A percentile compares a stretch with the other conserved stretches of the same genome.
These are phyloP conservation scores for Ormosia emarginata DNA, from an alignment of 306 rosid species.

Conservation along the genomic window DNA sequence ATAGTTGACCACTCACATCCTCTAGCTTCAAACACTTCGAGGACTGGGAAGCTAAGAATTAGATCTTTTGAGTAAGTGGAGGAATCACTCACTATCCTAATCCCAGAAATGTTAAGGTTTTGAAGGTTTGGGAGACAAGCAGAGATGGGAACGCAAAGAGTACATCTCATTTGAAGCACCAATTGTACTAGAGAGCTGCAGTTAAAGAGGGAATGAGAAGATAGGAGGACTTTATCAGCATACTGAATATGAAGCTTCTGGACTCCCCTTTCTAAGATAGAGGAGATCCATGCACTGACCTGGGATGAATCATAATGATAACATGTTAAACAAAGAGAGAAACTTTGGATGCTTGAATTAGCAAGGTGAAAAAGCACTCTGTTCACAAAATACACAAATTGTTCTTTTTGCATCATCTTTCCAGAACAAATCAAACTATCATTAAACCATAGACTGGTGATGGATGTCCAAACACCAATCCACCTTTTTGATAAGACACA, in stretches of 20 bases:
- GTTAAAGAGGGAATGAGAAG: slow-evolving; percentile 10
- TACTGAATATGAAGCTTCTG: slow-evolving; percentile 25
- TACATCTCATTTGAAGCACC: slow-evolving; percentile 29
- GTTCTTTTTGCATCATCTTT: too few species aligned
- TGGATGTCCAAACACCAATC: too few species aligned
- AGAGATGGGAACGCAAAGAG: slow-evolving; percentile 9
- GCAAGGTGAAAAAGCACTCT: too few species aligned
- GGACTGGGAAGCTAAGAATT: slow-evolving; percentile 20
- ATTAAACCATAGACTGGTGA: too few species aligned
- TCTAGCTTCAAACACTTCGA: slow-evolving; percentile 33
- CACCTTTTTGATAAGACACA: too few species aligned
- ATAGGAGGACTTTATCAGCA: background rate
- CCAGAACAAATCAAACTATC: too few species aligned
- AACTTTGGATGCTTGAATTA: too few species aligned
- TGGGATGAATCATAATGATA: slow-evolving; percentile 4
- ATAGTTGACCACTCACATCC: slow-evolving; percentile 12
- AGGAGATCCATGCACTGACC: background rate
- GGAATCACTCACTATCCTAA: slow-evolving; percentile 17
- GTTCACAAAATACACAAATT: too few species aligned
- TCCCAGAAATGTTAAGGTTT: slow-evolving; percentile 22
- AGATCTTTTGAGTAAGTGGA: slow-evolving; percentile 1
- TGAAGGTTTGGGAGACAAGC: slow-evolving; percentile 30
- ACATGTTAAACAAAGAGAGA: background rate
- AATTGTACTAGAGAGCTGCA: slow-evolving; percentile 14
- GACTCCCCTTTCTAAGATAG: background rate